These are phyloP conservation scores for Boletus rubescentipes DNA, from an alignment of 768 basidiomycete species.

Conservation along the genomic window DNA sequence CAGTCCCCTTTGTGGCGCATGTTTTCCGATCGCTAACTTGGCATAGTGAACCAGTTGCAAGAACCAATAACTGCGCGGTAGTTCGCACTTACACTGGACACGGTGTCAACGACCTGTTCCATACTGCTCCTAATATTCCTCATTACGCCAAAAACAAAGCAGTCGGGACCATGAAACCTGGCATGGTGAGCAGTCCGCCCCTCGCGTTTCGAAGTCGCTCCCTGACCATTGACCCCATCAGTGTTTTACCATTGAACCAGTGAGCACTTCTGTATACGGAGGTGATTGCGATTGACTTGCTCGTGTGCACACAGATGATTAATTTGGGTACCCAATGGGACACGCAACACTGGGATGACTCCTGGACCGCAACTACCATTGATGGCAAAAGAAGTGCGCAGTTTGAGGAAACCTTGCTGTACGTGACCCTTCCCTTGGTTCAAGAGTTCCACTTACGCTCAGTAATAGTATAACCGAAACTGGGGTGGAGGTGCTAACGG, in stretches of 20 bases:
- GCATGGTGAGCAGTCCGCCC: slow-evolving; percentile 62
- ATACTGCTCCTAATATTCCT: slow-evolving; percentile 81
- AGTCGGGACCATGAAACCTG: slow-evolving; percentile 88
- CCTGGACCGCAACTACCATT: slow-evolving; percentile 93
- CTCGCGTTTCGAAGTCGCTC: not conserved
- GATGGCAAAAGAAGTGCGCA: slow-evolving; percentile 94
- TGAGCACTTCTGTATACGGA: slow-evolving; percentile 32
- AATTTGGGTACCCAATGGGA: slow-evolving; percentile 81
- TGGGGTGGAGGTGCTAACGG: slow-evolving; percentile 86
- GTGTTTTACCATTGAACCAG: slow-evolving; percentile 81
- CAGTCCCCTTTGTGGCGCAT: slow-evolving; percentile 31
- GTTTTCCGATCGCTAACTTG: slow-evolving; percentile 11
- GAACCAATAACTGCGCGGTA: slow-evolving; percentile 80
- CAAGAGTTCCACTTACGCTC: slow-evolving; percentile 15
- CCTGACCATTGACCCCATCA: slow-evolving; percentile 22
- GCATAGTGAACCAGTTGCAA: slow-evolving; percentile 78
- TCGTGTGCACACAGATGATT: slow-evolving; percentile 67
- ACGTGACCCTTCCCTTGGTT: slow-evolving; percentile 34
- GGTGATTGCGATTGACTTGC: not conserved
- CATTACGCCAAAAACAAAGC: slow-evolving; percentile 96
- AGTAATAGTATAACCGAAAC: slow-evolving; percentile 79
- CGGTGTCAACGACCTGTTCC: slow-evolving; percentile 86
- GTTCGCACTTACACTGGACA: slow-evolving; percentile 93
- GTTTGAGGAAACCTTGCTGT: slow-evolving; percentile 97
- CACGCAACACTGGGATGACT: slow-evolving; percentile 85